Conservation (phyloP, 1,284 basidiomycete species). For the Wallemia ichthyophaga region DNA sequence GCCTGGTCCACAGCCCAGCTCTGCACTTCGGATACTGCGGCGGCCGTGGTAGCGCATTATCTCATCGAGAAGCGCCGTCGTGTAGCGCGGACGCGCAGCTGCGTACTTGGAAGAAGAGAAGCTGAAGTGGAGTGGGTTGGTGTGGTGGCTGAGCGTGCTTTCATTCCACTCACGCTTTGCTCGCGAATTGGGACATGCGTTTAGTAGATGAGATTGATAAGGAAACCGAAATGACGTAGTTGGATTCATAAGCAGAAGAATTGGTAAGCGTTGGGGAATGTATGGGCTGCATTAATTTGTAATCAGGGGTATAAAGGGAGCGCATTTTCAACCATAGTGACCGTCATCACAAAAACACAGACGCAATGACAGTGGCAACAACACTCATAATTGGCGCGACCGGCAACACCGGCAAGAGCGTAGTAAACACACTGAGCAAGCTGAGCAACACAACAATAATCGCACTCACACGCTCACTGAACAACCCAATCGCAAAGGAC, state of each 20-base stretch:
- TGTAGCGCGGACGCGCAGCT: neutral
- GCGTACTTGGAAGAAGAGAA: neutral
- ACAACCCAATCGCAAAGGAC: conserved; percentile 1
- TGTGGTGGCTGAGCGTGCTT: neutral
- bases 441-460: conserved; percentile 2
- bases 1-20: neutral
- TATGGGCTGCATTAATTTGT: too few species aligned
- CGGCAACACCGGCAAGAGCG: conserved; percentile 8
- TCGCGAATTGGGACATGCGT: neutral
- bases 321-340: too few species aligned
- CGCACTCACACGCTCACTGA: conserved; percentile 5
- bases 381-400: conserved; percentile 8
- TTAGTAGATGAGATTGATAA: neutral
- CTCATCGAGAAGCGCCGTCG: neutral
- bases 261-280: too few species aligned
- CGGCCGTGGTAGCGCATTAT: neutral
- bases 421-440: conserved; percentile 3
- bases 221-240: neutral
- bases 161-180: neutral
- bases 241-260: too few species aligned
- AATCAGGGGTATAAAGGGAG: too few species aligned
- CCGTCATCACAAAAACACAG: too few species aligned
- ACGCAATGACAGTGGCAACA: too few species aligned
- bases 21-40: neutral
- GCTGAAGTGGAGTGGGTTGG: neutral